phyloP scores from a whole-genome alignment of 805 yeast genomes.

The Yamadazyma sp. region DNA sequence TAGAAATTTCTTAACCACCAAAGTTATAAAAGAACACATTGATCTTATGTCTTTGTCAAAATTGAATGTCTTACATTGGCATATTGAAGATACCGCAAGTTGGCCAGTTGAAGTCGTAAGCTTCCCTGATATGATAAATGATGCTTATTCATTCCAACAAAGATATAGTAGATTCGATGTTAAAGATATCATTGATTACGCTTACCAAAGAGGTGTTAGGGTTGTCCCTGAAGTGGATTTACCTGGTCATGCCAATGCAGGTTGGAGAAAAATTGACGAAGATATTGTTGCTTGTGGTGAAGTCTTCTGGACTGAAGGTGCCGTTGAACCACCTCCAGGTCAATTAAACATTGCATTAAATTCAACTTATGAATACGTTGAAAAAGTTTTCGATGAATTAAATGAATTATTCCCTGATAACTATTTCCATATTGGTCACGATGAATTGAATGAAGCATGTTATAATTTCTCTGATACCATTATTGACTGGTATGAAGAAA shows the following conservation, averaged over 20 bases:
- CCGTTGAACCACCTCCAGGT: slow-evolving; percentile 41
- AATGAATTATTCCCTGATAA: slow-evolving; percentile 29
- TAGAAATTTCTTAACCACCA: slow-evolving; percentile 29
- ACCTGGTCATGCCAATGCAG: slow-evolving; percentile 42
- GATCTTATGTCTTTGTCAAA: slow-evolving; percentile 37
- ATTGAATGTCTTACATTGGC: slow-evolving; percentile 42
- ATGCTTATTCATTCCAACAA: slow-evolving; percentile 33
- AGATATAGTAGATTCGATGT: slow-evolving; percentile 27
- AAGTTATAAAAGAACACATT: slow-evolving; percentile 29
- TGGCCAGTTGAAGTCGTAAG: slow-evolving; percentile 35
- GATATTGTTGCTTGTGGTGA: slow-evolving; percentile 29
- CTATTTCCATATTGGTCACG: slow-evolving; percentile 42
- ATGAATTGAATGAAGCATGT: slow-evolving; percentile 34
- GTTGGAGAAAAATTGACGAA: slow-evolving; percentile 27
- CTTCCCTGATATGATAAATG: slow-evolving; percentile 37
- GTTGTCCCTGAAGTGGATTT: slow-evolving; percentile 40
- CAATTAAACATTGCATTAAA: slow-evolving; percentile 34
- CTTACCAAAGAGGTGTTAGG: slow-evolving; percentile 34
- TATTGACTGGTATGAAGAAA: slow-evolving; percentile 25
- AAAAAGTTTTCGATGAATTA: slow-evolving; percentile 31
- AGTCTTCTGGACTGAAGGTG: slow-evolving; percentile 24
- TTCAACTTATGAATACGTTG: slow-evolving; percentile 30
- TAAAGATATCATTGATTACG: slow-evolving; percentile 26
- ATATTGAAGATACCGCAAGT: slow-evolving; percentile 35
- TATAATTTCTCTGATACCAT: slow-evolving; percentile 27